Percentiles rank a stretch among this genome's conserved stretches.
Evolutionary conservation across 495 filamentous ascomycete species (phyloP).

Genomic region (Glonium stellatum): DNA sequence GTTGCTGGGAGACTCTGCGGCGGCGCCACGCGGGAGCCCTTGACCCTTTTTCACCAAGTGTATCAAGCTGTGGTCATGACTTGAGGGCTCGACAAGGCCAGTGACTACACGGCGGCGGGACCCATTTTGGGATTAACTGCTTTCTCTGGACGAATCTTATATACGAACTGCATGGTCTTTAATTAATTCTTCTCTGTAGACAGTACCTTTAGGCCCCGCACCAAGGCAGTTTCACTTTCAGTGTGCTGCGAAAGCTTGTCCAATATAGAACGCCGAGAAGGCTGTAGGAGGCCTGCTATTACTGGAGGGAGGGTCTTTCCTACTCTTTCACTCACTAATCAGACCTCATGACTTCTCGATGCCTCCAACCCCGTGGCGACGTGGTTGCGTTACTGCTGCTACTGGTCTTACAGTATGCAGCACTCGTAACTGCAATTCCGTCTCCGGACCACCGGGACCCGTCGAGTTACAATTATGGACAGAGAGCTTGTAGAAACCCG

Average conservation of each 20-base stretch:
- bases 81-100: too few species aligned
- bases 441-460: constrained; percentile 1
- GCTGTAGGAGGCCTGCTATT: constrained; percentile 1
- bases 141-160: background rate
- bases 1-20: background rate
- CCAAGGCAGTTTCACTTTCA: background rate
- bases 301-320: background rate
- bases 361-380: background rate
- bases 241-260: background rate
- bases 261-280: background rate
- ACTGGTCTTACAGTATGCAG: background rate
- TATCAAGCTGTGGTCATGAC: too few species aligned
- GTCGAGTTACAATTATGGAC: background rate
- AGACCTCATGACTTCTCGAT: background rate
- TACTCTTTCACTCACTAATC: background rate
- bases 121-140: too few species aligned
- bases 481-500: background rate
- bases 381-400: background rate
- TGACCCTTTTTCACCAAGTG: too few species aligned
- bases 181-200: background rate
- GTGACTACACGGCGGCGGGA: too few species aligned
- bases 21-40: too few species aligned
- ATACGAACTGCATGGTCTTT: background rate
- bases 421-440: background rate
- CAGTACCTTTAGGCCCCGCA: background rate